phyloP scores from a whole-genome alignment of 768 basidiomycete species.

The Tulasnella sp. region DNA sequence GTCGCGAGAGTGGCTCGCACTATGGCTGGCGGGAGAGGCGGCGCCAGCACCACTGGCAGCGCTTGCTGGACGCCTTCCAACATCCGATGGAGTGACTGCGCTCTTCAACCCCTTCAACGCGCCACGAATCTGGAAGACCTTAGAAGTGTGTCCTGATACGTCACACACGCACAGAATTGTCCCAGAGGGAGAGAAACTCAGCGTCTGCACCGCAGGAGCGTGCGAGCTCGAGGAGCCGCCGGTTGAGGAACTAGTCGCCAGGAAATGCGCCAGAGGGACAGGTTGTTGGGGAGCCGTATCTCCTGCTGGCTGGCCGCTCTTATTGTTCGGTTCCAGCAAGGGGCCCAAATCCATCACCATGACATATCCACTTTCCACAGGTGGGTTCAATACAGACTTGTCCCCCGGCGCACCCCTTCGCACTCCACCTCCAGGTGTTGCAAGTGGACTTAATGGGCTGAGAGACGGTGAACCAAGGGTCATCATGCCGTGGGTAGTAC shows the following conservation, averaged over 20 bases:
- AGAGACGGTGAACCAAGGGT: neutral
- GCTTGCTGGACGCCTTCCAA: neutral
- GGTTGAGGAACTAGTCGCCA: constrained; percentile 1
- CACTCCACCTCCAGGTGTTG: neutral
- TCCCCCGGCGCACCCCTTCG: neutral
- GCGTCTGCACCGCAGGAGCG: neutral
- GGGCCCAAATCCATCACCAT: constrained; percentile 47
- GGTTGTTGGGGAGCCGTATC: neutral
- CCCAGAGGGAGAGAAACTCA: constrained; percentile 15
- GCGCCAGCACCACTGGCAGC: neutral
- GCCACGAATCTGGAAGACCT: constrained; percentile 16
- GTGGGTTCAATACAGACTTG: constrained; percentile 11
- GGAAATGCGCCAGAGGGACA: constrained; percentile 15
- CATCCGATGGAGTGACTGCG: neutral
- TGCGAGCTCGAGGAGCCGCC: neutral
- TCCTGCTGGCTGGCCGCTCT: neutral
- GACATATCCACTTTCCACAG: constrained; percentile 25
- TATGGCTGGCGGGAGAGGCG: neutral
- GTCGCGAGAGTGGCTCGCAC: neutral
- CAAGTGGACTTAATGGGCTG: neutral
- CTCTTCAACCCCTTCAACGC: neutral
- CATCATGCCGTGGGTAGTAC: neutral
- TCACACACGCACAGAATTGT: constrained; percentile 14
- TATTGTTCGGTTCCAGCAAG: constrained; percentile 19
- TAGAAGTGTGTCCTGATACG: constrained; percentile 6